Evolutionary conservation across 2,329 filamentous ascomycete genomes (phyloP), one percentile per base, ranked within the genome.

Genomic region (Dothideomycetes sp.): DNA sequence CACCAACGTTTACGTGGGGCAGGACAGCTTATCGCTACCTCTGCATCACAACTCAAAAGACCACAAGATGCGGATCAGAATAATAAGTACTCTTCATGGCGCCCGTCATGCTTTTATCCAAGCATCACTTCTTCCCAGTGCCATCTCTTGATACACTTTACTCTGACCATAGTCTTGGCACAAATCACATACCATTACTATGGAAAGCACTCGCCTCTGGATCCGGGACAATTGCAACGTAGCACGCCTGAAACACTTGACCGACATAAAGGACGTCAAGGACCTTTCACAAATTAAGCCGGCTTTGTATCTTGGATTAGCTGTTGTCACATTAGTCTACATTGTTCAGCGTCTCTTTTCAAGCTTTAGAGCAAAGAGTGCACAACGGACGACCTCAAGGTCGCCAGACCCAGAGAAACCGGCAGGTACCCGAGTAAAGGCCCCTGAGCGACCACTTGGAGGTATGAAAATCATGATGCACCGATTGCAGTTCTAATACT

Each of bases 401-500:
- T 49, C 64, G 2, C 64, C 68, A 2, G 64, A 69, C 48, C 56
- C 64, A 5, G 67, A 74, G 48, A 71, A 69, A 44, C 59, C 60
- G 4, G 50, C 50, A 12, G 38, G 47, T 29, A 43, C 45, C 5
- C 12, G 37, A 41, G 9, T 47, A 43, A 60, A 60, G 50, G 42
- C 60, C 41, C 46, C 57, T 4, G 55, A 60, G 0, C 56, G 69
- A 14, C 53, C 62, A 37, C 61, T 59, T 14, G 71, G 72, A 54
- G 67, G 71, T 73, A 59, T 40, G 51, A 45, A 19, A 30, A 36
- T 27, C 12, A 27, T 12, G 12, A 12, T 7, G 22, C 12, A 12
- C 7, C 22, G 12, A 27, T 12, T 27, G 22, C 31, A 31, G 14
- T 37, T 35, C 38, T 18, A 19, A 27, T 31, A 46, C 45, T 42